Conservation (phyloP, 805 yeast species). For the Starmerella bacillaris region DNA sequence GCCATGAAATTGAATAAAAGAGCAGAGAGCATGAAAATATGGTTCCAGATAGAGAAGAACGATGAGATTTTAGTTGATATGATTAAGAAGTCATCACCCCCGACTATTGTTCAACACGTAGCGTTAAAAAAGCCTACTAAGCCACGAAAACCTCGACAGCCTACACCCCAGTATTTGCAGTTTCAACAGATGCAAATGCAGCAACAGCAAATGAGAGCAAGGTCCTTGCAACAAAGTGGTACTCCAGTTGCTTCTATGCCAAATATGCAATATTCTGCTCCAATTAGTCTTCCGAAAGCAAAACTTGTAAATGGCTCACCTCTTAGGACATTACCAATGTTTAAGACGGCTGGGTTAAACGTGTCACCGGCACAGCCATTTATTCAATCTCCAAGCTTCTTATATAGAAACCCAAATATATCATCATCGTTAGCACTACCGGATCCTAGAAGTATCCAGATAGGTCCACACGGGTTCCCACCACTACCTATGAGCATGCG, state of each 20-base stretch:
- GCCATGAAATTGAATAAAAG: slow-evolving; percentile 44
- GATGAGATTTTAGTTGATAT: slow-evolving; percentile 20
- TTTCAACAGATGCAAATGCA: slow-evolving; percentile 1
- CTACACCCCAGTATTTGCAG: slow-evolving; percentile 3
- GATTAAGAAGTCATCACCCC: slow-evolving; percentile 13
- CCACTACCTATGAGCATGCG: slow-evolving; percentile 13
- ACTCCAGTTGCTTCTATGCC: no score
- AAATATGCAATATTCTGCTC: no score
- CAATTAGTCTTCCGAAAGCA: no score
- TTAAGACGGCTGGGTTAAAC: no score
- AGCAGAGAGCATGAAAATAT: slow-evolving; percentile 43
- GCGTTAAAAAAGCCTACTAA: slow-evolving; percentile 8
- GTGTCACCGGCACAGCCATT: no score
- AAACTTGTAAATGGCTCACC: no score
- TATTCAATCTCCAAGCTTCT: no score
- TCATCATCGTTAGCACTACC: slow-evolving; percentile 8
- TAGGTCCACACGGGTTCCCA: slow-evolving; percentile 11
- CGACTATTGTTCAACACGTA: slow-evolving; percentile 10
- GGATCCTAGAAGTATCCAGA: slow-evolving; percentile 6
- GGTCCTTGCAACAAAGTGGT: no score
- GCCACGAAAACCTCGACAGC: slow-evolving; percentile 11
- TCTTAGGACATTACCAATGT: no score
- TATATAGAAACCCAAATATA: no score
- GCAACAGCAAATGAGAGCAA: no score
- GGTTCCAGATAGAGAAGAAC: slow-evolving; percentile 47